A percentile compares a stretch with the other conserved stretches of the same genome.
phyloP scores from a whole-genome alignment of 2,329 filamentous ascomycete species.

The Tolypocladium paradoxum region DNA sequence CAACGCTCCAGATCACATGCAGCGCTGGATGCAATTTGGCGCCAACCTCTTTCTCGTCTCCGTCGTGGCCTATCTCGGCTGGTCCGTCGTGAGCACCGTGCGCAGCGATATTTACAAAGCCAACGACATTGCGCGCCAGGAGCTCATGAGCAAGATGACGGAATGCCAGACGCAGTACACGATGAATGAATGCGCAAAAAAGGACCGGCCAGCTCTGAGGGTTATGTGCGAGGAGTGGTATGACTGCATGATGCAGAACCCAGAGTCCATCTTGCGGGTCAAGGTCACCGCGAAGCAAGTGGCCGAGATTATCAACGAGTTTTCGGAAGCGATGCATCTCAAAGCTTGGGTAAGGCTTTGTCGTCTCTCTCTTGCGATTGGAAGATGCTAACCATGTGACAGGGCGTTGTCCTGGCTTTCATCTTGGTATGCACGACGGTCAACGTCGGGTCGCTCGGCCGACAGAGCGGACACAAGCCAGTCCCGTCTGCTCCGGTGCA shows the following conservation, averaged over 20 bases:
- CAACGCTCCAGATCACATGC: conserved; percentile 47
- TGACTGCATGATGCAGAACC: conserved; percentile 77
- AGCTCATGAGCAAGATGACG: conserved; percentile 62
- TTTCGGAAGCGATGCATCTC: conserved; percentile 80
- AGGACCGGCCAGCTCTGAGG: conserved; percentile 62
- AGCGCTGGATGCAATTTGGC: conserved; percentile 46
- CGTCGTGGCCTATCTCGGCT: conserved; percentile 53
- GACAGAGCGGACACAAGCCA: conserved; percentile 5
- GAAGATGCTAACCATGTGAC: background rate
- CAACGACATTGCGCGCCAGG: conserved; percentile 55
- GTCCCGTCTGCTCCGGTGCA: conserved; percentile 3
- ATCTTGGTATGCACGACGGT: conserved; percentile 36
- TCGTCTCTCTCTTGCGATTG: background rate
- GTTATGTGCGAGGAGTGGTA: conserved; percentile 70
- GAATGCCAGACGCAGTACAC: conserved; percentile 63
- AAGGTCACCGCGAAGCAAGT: conserved; percentile 79
- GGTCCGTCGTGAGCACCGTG: conserved; percentile 58
- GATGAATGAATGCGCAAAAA: conserved; percentile 60
- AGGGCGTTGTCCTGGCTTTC: conserved; percentile 42
- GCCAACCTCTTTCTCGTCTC: conserved; percentile 54
- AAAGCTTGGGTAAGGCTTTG: conserved; percentile 49
- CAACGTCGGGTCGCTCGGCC: conserved; percentile 37
- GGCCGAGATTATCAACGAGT: conserved; percentile 86
- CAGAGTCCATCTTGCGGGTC: conserved; percentile 65
- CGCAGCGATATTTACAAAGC: conserved; percentile 66